Conservation (phyloP, 306 rosid genomes). For the Dicorynia guianensis region DNA sequence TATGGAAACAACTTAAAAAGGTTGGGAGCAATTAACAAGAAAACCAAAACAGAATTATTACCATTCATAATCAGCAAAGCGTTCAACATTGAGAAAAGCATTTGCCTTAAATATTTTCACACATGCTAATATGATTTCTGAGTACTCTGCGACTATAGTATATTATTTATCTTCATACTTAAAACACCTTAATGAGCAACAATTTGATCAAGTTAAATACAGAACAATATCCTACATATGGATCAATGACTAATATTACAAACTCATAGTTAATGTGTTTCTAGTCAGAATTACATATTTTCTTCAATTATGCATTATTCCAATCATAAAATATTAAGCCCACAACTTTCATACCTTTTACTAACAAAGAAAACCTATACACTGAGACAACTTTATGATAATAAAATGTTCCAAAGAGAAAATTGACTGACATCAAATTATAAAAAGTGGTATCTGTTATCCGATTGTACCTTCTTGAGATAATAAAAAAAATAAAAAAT, state of each 20-base stretch:
- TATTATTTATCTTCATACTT: conserved; percentile 3
- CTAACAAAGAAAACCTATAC: conserved; percentile 7
- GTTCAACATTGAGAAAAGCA: conserved; percentile 15
- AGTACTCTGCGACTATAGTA: neutral
- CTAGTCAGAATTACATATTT: conserved; percentile 16
- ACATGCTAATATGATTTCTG: conserved; percentile 13
- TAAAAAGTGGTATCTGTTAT: conserved; percentile 6
- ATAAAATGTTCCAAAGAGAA: neutral
- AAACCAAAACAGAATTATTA: conserved; percentile 1
- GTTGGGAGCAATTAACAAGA: conserved; percentile 5
- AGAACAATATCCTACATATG: conserved; percentile 3
- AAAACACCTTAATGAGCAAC: conserved; percentile 34
- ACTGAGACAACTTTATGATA: conserved; percentile 10
- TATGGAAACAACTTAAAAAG: conserved; percentile 25
- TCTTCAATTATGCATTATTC: conserved; percentile 4
- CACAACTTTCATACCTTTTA: conserved; percentile 13
- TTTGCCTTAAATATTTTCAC: conserved; percentile 13
- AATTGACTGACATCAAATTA: neutral
- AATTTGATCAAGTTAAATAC: neutral
- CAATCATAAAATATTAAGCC: conserved; percentile 12
- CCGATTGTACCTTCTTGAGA: conserved; percentile 67
- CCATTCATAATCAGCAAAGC: conserved; percentile 2
- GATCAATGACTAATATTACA: neutral
- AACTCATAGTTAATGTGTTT: neutral
- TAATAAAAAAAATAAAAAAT: conserved; percentile 58